Conservation (phyloP, 495 filamentous ascomycete species). For the Trichoderma virens region DNA sequence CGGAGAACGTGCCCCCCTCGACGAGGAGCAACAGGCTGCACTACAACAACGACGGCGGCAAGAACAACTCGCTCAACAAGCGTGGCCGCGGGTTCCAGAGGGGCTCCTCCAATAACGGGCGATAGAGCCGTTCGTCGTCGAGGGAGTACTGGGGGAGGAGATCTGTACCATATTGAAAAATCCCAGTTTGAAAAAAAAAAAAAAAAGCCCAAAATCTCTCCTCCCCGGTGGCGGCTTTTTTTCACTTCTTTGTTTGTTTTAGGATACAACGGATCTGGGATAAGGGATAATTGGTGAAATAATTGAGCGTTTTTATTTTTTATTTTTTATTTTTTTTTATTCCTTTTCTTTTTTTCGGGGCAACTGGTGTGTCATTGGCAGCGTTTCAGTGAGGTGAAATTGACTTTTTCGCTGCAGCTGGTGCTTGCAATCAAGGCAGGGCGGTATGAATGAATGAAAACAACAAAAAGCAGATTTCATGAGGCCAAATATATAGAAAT, state of each 20-base stretch:
- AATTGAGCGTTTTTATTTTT: too few species aligned
- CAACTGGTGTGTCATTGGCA: background rate
- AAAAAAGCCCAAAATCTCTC: background rate
- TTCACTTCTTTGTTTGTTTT: background rate
- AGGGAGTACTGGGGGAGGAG: background rate
- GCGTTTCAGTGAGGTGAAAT: too few species aligned
- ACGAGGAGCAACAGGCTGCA: conserved; percentile 21
- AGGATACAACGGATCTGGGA: too few species aligned
- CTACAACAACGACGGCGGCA: conserved; percentile 20
- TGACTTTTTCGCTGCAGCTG: too few species aligned
- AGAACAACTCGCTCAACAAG: conserved; percentile 17
- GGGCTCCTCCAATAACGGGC: background rate
- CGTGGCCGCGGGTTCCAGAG: conserved; percentile 29
- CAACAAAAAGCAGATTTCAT: too few species aligned
- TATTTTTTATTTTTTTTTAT: too few species aligned
- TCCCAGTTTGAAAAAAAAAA: too few species aligned
- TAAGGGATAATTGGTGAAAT: too few species aligned
- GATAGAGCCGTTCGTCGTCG: background rate
- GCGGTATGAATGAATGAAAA: too few species aligned
- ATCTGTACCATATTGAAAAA: background rate
- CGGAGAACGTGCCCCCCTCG: background rate
- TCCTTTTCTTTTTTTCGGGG: background rate
- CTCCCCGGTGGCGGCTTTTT: too few species aligned
- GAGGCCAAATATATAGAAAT: too few species aligned
- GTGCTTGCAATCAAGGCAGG: too few species aligned